Base-by-base conservation (phyloP, 192 early-diverging fungal species). In the Linnemannia hyalina region DNA sequence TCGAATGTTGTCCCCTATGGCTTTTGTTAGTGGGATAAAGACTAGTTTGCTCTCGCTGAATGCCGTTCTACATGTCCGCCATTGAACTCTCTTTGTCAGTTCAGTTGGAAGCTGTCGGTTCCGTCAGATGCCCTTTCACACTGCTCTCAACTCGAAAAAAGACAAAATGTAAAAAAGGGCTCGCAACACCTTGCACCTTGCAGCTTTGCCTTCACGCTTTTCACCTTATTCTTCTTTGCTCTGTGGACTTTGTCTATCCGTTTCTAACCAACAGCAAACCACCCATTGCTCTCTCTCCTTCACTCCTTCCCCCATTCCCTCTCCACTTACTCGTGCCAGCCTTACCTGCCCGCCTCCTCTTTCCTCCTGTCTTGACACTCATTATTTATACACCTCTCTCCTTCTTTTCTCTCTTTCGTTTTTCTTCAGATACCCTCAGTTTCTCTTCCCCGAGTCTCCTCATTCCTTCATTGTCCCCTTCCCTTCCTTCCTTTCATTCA, bases 111-210 rank as follows among this genome's bases (percentile, higher is more conserved):
- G 38, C 6, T 40, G 68, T 70, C 35, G 16, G 38, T 70, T 71
- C 70, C 22, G 35, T 71, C 70, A 40, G 35, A 38, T 71, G 38
- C 35, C 60, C 13, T 32, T 65, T 32, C 29, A 32, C 26, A n/a
- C 29, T 65, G 60, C 60, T 65, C 60, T 65, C 60, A 65, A 65
- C 60, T 65, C 13, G 0, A 57, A n/a, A 57, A 57, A 57, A 57
- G 23, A 22, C 6, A 57, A 29, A n/a, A 32, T 20, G 20, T 20
- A 18, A 52, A 52, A 49, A 22, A 52, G 49, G 16, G 18, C 49
- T 52, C 49, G 49, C 49, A 52, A 18, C 18, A 18, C 49, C 49
- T 6, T 52, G 49, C 49, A 52, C 49, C 16, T 20, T 52, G 49
- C 49, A 52, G 49, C 15, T 52, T 52, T 52, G 49, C 49, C 18